Conservation (phyloP, 257 asterid species). For the Solanum medicagineum region DNA sequence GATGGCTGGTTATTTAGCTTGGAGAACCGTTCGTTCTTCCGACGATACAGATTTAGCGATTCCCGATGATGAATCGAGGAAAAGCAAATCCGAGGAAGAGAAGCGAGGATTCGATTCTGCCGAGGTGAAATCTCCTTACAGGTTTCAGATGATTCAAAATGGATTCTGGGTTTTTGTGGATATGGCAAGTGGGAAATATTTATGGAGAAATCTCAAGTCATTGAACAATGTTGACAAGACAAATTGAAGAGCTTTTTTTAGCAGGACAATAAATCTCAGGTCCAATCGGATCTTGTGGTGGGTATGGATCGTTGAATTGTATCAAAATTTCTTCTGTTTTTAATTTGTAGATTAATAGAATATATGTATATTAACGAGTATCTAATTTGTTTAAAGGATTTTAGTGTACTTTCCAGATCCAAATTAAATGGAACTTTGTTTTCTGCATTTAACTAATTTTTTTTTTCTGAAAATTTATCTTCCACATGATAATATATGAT, state of each 20-base stretch:
- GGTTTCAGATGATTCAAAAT: constrained; percentile 16
- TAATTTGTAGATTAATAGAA: neutral
- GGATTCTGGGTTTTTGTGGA: constrained; percentile 36
- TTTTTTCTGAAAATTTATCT: neutral
- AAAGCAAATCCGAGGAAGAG: neutral
- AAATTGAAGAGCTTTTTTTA: neutral
- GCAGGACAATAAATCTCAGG: neutral
- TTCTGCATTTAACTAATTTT: neutral
- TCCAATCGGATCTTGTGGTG: neutral
- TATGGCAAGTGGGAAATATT: constrained; percentile 42
- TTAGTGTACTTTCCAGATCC: neutral
- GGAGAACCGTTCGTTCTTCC: constrained; percentile 19
- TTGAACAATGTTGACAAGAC: neutral
- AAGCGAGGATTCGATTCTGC: neutral
- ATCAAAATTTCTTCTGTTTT: neutral
- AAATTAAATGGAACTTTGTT: neutral
- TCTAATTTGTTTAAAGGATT: neutral
- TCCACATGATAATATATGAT: neutral
- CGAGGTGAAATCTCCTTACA: neutral
- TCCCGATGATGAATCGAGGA: neutral
- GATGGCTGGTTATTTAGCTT: constrained; percentile 41
- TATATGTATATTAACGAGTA: neutral
- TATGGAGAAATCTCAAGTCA: constrained; percentile 30
- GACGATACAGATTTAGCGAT: neutral
- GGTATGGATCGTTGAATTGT: neutral